Percentiles rank a stretch among this genome's conserved stretches.
Evolutionary conservation across 345 rosid genomes (phyloP).

Genomic region (Chamaenerion angustifolium): DNA sequence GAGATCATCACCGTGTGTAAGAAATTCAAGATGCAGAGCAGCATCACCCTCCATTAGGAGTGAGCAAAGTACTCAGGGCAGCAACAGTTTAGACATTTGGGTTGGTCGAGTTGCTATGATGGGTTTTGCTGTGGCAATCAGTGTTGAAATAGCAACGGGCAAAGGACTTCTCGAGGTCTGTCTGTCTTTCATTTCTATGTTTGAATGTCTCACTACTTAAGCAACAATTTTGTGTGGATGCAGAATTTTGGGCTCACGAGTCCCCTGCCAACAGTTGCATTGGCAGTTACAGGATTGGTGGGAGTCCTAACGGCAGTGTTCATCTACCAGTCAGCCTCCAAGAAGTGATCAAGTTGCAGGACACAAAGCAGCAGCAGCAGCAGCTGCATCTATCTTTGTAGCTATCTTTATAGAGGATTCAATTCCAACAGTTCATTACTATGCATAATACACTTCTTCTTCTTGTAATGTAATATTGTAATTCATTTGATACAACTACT

Average conservation of each 20-base stretch:
- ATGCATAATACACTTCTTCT: too few species aligned
- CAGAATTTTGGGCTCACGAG: conserved; percentile 80
- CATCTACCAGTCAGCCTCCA: conserved; percentile 84
- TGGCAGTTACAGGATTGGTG: conserved; percentile 67
- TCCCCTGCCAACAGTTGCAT: conserved; percentile 74
- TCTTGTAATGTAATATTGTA: too few species aligned
- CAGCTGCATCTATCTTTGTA: too few species aligned
- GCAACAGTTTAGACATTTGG: conserved; percentile 73
- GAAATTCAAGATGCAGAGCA: conserved; percentile 23
- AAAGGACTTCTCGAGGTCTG: conserved; percentile 84
- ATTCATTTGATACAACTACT: too few species aligned
- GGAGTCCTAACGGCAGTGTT: conserved; percentile 70
- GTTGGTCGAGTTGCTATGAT: conserved; percentile 82
- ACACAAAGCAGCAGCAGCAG: too few species aligned
- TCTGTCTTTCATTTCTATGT: neutral
- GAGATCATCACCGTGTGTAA: conserved; percentile 17
- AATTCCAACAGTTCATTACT: too few species aligned
- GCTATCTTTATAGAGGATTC: too few species aligned
- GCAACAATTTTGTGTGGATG: conserved; percentile 6
- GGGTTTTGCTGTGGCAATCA: conserved; percentile 69
- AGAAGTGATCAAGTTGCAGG: conserved; percentile 22
- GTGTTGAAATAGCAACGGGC: conserved; percentile 68
- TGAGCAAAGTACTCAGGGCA: conserved; percentile 41
- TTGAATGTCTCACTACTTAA: neutral
- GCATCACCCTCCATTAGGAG: conserved; percentile 42